Base-by-base conservation (phyloP, 805 yeast species). In the Spathaspora arborariae region DNA sequence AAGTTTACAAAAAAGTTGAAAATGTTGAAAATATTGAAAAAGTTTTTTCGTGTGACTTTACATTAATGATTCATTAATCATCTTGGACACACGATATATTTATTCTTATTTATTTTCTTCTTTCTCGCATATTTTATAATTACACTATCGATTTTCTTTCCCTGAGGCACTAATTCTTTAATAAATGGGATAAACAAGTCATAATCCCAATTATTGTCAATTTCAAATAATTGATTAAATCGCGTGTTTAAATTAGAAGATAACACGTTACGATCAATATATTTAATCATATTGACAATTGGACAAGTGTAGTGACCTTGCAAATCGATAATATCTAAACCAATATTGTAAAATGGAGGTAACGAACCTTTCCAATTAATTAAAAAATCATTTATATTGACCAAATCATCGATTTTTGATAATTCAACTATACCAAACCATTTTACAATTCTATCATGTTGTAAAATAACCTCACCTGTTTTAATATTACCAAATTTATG, bases 341-440 rank as follows among this genome's bases (percentile, higher is more conserved):
- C 76, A 37, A 84, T 76, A 42, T 77, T 80, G 67, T 80, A 76
- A 61, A 80, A 76, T 7, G 80, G 76, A 2, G 94, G 91, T 37
- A 87, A 70, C 5, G 75, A 66, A 1, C 82, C 69, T 54, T 81
- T 79, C 82, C 91, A 79, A 44, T 76, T 75, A 42, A 85, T 72
- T 49, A 82, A 56, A 56, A 89, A 80, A 48, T 84, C 88, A 36
- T 79, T 78, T 0, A 65, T 44, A 1, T 66, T 48, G 16, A 72
- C 49, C 22, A 54, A 47, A n/a, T 53, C 52, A 13, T 54, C 46
- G 2, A 54, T 45, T 5, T 53, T 45, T 35, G 49, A 22, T 10
- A 88, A 65, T 0, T 82, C 67, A 44, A 74, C 68, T 2, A 78
- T 57, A 0, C 96, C 96, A 54, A 79, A 80, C 86, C 89, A 87